These are phyloP conservation scores for Colletotrichum sp. DNA, from an alignment of 2,329 filamentous ascomycete species.

Conservation along the genomic window DNA sequence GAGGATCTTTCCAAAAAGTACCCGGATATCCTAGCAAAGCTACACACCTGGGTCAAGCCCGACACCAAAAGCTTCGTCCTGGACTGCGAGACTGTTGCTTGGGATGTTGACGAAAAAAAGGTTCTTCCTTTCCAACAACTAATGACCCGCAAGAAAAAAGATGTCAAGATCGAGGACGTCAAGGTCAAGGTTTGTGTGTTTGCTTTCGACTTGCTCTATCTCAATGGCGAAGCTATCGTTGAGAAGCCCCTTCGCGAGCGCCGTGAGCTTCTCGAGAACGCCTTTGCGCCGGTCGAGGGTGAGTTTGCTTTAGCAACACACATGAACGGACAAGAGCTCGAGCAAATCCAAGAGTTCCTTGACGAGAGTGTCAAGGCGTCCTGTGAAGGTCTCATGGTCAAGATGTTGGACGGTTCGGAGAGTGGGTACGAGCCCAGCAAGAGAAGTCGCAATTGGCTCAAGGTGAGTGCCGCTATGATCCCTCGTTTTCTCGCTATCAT, in stretches of 20 bases:
- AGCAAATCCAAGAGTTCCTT: constrained; percentile 90
- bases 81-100: constrained; percentile 98
- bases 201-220: constrained; percentile 91
- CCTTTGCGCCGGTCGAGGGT: constrained; percentile 81
- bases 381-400: constrained; percentile 98
- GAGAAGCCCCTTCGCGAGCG: constrained; percentile 86
- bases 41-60: constrained; percentile 86
- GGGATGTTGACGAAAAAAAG: constrained; percentile 95
- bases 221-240: constrained; percentile 90
- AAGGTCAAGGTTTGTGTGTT: constrained; percentile 98
- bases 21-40: constrained; percentile 88
- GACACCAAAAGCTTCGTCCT: constrained; percentile 94
- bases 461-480: constrained; percentile 56
- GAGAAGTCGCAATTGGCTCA: constrained; percentile 97
- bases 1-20: constrained; percentile 98
- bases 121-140: constrained; percentile 96
- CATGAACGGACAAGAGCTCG: constrained; percentile 86
- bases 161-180: constrained; percentile 93
- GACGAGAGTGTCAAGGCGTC: constrained; percentile 96
- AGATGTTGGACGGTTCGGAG: constrained; percentile 94
- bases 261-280: constrained; percentile 72
- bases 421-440: constrained; percentile 97
- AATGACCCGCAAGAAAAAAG: constrained; percentile 97
- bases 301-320: constrained; percentile 90
- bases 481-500: background rate